These are phyloP conservation scores for Ophiostoma populinum DNA, from an alignment of 2,329 filamentous ascomycete genomes.

Conservation along the genomic window DNA sequence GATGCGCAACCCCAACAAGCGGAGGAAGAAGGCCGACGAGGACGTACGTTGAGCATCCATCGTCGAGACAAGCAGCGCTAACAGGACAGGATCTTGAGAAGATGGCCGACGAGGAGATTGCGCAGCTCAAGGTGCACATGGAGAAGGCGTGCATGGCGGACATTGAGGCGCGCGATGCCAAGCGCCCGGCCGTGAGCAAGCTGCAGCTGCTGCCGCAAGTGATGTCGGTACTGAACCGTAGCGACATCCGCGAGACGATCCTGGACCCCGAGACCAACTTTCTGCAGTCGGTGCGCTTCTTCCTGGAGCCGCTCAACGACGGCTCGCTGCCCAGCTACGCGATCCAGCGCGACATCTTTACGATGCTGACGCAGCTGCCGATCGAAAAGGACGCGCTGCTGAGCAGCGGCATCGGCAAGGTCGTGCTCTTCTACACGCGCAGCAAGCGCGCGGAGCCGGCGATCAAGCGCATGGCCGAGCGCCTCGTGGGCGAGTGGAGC, in stretches of 20 bases:
- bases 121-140: slow-evolving; percentile 76
- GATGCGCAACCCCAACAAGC: slow-evolving; percentile 61
- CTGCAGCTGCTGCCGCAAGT: slow-evolving; percentile 87
- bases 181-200: slow-evolving; percentile 77
- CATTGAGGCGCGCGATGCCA: slow-evolving; percentile 61
- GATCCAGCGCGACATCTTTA: slow-evolving; percentile 89
- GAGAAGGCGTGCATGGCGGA: slow-evolving; percentile 77
- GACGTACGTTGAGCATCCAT: slow-evolving; percentile 40
- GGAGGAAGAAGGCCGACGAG: slow-evolving; percentile 67
- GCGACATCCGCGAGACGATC: slow-evolving; percentile 67
- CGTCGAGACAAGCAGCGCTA: background rate
- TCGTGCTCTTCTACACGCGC: slow-evolving; percentile 92
- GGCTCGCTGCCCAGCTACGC: slow-evolving; percentile 90
- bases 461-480: slow-evolving; percentile 89
- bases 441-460: slow-evolving; percentile 73
- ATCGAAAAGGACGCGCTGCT: slow-evolving; percentile 83
- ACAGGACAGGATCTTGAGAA: slow-evolving; percentile 64
- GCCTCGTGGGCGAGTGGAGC: slow-evolving; percentile 89
- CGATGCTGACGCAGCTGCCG: slow-evolving; percentile 59
- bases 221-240: slow-evolving; percentile 72
- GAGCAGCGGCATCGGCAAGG: slow-evolving; percentile 87
- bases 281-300: slow-evolving; percentile 87
- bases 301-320: slow-evolving; percentile 87
- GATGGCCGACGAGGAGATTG: slow-evolving; percentile 78
- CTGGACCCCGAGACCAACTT: slow-evolving; percentile 93